A percentile compares a stretch with the other conserved stretches of the same genome.
These are phyloP conservation scores for Hypoxylon intermedium DNA, from an alignment of 495 filamentous ascomycete species.

Conservation along the genomic window DNA sequence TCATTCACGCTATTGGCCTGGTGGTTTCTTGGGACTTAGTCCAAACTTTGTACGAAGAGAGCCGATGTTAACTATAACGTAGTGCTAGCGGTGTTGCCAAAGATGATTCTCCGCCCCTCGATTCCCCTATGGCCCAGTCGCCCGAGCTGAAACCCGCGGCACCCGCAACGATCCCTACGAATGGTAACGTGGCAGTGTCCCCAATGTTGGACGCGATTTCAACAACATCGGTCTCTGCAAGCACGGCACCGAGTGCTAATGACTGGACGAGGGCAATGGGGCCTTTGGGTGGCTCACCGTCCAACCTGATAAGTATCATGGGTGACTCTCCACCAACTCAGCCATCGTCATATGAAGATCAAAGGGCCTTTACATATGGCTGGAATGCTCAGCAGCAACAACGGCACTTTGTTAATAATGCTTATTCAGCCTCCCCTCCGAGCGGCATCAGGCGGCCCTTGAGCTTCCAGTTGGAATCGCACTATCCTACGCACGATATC, in stretches of 20 bases:
- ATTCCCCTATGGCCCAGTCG: constrained; percentile 48
- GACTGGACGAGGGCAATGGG: constrained; percentile 61
- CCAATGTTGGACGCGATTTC: constrained; percentile 54
- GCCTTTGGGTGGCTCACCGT: constrained; percentile 60
- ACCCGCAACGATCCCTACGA: constrained; percentile 44
- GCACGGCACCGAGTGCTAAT: constrained; percentile 56
- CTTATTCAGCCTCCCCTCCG: constrained; percentile 58
- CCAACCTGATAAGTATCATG: constrained; percentile 60
- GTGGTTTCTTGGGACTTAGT: not conserved
- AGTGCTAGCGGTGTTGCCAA: constrained; percentile 41
- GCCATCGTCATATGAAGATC: constrained; percentile 63
- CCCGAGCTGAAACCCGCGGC: constrained; percentile 52
- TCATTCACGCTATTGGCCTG: not conserved
- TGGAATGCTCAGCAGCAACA: constrained; percentile 50
- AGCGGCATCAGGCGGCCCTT: constrained; percentile 52
- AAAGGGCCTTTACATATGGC: constrained; percentile 49
- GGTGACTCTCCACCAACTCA: constrained; percentile 62
- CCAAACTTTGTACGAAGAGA: not conserved
- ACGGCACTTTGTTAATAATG: constrained; percentile 46
- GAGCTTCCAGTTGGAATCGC: constrained; percentile 59
- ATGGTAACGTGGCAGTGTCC: constrained; percentile 48
- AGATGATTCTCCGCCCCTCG: constrained; percentile 48
- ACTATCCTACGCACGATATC: constrained; percentile 52
- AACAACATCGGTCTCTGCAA: constrained; percentile 54
- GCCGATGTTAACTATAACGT: constrained; percentile 38